Evolutionary conservation across 2,329 filamentous ascomycete genomes (phyloP).

Genomic region (Dichotomopilus funicola): DNA sequence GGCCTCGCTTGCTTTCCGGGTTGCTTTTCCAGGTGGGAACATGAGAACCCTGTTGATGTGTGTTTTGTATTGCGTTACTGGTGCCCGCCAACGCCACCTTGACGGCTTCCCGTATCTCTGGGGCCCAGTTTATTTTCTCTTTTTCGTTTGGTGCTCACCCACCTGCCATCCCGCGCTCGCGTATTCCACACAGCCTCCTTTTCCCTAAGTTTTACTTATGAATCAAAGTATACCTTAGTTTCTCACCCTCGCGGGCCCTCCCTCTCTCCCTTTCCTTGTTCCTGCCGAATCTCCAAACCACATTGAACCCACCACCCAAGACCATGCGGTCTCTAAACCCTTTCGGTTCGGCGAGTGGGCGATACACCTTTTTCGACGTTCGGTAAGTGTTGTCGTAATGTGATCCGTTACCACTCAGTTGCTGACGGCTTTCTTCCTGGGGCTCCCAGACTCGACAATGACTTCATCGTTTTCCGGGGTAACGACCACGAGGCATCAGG

Average conservation of each 20-base stretch:
- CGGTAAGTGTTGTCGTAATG: conserved; percentile 37
- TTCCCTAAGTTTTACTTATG: not conserved
- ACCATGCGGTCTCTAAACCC: conserved; percentile 53
- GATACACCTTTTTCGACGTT: conserved; percentile 51
- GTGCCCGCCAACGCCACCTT: conserved; percentile 8
- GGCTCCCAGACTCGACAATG: conserved; percentile 59
- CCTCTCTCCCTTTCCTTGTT: not conserved
- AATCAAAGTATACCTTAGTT: conserved; percentile 10
- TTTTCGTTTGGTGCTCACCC: not conserved
- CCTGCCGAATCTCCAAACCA: not conserved
- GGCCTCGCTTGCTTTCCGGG: conserved; percentile 4
- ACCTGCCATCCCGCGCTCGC: not conserved
- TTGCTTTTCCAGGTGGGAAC: not conserved
- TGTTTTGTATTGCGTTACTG: too few species aligned
- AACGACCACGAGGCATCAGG: conserved; percentile 68
- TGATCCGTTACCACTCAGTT: not conserved
- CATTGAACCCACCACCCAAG: not conserved
- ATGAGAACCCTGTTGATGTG: conserved; percentile 2
- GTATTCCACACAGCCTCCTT: not conserved
- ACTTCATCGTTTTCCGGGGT: conserved; percentile 74
- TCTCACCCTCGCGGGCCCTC: conserved; percentile 4
- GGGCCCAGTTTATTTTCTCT: conserved; percentile 1
- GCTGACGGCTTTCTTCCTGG: conserved; percentile 6
- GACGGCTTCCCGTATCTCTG: conserved; percentile 6
- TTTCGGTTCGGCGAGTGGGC: conserved; percentile 46